These are phyloP conservation scores for Schoenoplectus tabernaemontani DNA, from an alignment of 202 grass and related monocot species.

Conservation along the genomic window DNA sequence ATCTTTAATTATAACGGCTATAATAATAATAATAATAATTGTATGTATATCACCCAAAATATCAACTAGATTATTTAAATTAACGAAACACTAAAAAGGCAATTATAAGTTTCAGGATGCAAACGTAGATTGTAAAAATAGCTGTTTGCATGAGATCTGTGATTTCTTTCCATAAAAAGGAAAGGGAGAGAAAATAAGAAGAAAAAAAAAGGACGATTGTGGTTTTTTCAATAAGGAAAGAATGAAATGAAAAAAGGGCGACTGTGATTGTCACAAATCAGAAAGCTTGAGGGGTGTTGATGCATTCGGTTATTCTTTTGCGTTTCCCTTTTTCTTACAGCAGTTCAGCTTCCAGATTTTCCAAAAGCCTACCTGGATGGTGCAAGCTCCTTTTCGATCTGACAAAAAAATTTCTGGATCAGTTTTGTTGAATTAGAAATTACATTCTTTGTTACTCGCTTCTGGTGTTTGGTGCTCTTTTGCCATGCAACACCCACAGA, in stretches of 20 bases:
- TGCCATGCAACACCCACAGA: constrained; percentile 76
- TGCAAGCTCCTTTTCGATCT: constrained; percentile 44
- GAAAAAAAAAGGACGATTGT: background rate
- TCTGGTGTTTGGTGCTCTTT: constrained; percentile 60
- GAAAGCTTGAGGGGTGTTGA: background rate
- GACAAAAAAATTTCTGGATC: constrained; percentile 66
- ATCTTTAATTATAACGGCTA: no score
- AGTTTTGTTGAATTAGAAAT: constrained; percentile 52
- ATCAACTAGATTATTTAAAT: no score
- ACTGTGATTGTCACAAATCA: background rate
- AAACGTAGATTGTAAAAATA: no score
- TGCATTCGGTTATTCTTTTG: no score
- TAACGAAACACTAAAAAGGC: no score
- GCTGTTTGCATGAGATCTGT: no score
- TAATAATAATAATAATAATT: no score
- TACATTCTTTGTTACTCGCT: constrained; percentile 79
- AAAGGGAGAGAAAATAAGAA: background rate
- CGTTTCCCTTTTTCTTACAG: background rate
- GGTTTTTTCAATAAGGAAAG: background rate
- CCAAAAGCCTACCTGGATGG: constrained; percentile 15
- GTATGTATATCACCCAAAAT: no score
- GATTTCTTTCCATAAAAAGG: no score
- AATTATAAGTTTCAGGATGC: no score
- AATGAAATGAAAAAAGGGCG: no score
- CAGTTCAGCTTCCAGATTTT: background rate